A percentile compares a stretch with the other conserved stretches of the same genome.
Conservation (phyloP, 208 protist genomes). For the Crithidia acanthocephali region DNA sequence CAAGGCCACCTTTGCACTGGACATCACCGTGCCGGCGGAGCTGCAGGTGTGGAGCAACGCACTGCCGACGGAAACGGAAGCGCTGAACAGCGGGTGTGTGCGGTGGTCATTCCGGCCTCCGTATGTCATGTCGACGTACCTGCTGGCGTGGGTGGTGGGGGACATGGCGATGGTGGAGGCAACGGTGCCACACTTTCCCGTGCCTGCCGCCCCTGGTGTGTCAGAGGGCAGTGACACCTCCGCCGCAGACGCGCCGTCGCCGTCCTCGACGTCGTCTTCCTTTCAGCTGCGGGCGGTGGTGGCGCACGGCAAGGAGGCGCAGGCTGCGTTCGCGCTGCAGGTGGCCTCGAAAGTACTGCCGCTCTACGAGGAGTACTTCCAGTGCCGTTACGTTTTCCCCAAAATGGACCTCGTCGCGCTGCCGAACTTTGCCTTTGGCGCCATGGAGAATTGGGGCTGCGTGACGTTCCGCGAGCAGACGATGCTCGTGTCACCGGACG, state of each 20-base stretch:
- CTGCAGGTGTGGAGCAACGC: slow-evolving; percentile 89
- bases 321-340: slow-evolving; percentile 83
- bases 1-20: slow-evolving; percentile 95
- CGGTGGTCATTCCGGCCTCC: slow-evolving; percentile 70
- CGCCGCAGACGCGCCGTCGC: background rate
- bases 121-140: slow-evolving; percentile 96
- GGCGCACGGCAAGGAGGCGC: slow-evolving; percentile 42
- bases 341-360: slow-evolving; percentile 67
- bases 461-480: slow-evolving; percentile 95
- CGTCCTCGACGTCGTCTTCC: background rate
- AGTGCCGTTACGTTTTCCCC: slow-evolving; percentile 87
- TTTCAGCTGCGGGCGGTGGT: slow-evolving; percentile 61
- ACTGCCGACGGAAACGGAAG: slow-evolving; percentile 48
- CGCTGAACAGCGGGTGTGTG: slow-evolving; percentile 22
- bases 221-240: background rate
- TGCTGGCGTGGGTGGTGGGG: slow-evolving; percentile 95
- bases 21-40: slow-evolving; percentile 71
- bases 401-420: slow-evolving; percentile 97
- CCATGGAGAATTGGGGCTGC: slow-evolving; percentile 99
- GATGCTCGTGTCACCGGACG: slow-evolving; percentile 61
- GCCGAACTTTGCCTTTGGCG: slow-evolving; percentile 94
- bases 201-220: slow-evolving; percentile 26
- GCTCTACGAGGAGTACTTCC: slow-evolving; percentile 88
- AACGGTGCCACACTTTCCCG: slow-evolving; percentile 8
- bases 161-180: slow-evolving; percentile 73